These are phyloP conservation scores for Vicia villosa DNA, from an alignment of 306 rosid species.

Conservation along the genomic window DNA sequence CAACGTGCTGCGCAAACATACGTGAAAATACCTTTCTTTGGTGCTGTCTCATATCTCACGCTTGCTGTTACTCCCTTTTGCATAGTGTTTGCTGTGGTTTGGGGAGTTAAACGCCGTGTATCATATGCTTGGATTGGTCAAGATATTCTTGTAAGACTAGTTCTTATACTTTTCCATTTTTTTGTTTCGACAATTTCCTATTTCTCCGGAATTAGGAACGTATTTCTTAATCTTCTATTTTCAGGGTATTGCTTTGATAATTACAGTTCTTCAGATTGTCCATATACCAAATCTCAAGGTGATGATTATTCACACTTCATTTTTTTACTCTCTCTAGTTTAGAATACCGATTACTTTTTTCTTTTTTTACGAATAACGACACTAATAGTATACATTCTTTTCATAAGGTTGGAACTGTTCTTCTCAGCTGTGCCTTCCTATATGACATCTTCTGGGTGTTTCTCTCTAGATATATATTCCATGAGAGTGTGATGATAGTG, in stretches of 20 bases:
- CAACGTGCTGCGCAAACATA: conserved; percentile 72
- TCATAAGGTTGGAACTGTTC: conserved; percentile 91
- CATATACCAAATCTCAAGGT: conserved; percentile 97
- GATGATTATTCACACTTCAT: conserved; percentile 19
- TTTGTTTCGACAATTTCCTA: conserved; percentile 23
- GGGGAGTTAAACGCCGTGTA: conserved; percentile 71
- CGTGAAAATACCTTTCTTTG: conserved; percentile 80
- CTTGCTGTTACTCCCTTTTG: conserved; percentile 95
- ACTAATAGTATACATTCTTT: conserved; percentile 18
- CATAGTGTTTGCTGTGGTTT: conserved; percentile 74
- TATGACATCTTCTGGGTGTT: conserved; percentile 98
- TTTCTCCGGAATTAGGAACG: conserved; percentile 20
- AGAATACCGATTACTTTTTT: background rate
- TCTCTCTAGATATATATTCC: conserved; percentile 89
- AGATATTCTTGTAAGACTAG: conserved; percentile 88
- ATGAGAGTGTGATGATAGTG: conserved; percentile 99
- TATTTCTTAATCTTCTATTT: background rate
- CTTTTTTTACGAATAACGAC: conserved; percentile 1
- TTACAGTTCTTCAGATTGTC: conserved; percentile 95
- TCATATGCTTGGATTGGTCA: conserved; percentile 96
- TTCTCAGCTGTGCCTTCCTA: conserved; percentile 88
- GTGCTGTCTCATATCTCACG: conserved; percentile 88
- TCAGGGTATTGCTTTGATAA: conserved; percentile 88
- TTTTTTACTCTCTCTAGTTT: conserved; percentile 1
- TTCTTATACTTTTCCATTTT: conserved; percentile 13